Evolutionary conservation across 202 grass and related monocot genomes (phyloP).

Genomic region (Dendrocalamus latiflorus): DNA sequence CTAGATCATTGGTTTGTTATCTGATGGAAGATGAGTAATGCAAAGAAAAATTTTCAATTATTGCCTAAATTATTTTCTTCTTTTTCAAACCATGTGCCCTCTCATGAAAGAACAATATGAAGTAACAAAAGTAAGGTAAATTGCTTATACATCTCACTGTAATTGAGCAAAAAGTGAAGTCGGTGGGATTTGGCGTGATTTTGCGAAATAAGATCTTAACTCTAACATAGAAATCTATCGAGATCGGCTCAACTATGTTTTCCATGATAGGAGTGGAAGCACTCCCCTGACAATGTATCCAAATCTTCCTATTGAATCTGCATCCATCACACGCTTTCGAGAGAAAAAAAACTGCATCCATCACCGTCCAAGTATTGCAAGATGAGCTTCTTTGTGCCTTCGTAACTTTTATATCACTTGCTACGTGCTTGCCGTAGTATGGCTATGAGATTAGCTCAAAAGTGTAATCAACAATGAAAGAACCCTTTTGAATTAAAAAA

Average conservation of each 20-base stretch:
- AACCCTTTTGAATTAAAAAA: background rate
- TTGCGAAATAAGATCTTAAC: background rate
- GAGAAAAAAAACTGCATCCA: too few species aligned
- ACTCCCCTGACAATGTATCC: background rate
- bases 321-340: background rate
- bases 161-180: background rate
- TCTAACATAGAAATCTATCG: background rate
- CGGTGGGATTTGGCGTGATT: background rate
- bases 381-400: conserved; percentile 32
- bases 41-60: too few species aligned
- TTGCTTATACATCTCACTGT: background rate
- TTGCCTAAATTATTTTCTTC: too few species aligned
- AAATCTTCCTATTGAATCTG: background rate
- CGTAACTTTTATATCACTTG: conserved; percentile 27
- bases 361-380: background rate
- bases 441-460: conserved; percentile 34
- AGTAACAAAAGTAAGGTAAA: background rate
- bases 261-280: background rate
- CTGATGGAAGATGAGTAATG: too few species aligned
- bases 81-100: background rate
- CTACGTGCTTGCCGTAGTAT: conserved; percentile 39
- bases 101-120: background rate
- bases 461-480: conserved; percentile 30
- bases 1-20: background rate
- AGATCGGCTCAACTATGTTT: background rate